phyloP scores from a whole-genome alignment of 2,329 filamentous ascomycete genomes.

The Microdochium paspali region DNA sequence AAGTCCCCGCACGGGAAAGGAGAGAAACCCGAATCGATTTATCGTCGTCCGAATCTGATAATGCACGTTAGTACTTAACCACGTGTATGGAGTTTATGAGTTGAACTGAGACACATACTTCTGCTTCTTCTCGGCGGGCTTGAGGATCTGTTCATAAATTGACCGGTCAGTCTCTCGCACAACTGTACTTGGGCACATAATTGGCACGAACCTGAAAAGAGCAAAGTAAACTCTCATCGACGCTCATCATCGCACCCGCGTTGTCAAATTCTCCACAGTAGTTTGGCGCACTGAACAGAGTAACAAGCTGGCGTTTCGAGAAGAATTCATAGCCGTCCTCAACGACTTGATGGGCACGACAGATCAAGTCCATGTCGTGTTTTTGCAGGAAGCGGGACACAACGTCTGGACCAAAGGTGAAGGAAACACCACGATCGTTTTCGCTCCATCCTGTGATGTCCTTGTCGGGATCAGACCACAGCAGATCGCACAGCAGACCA shows the following conservation, averaged over 20 bases:
- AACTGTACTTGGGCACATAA: conserved; percentile 6
- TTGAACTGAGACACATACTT: conserved; percentile 87
- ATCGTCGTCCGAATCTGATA: conserved; percentile 96
- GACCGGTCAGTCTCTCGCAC: conserved; percentile 9
- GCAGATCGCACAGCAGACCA: conserved; percentile 89
- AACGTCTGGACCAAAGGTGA: conserved; percentile 96
- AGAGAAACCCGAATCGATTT: conserved; percentile 30
- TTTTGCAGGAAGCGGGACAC: conserved; percentile 97
- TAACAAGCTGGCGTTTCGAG: conserved; percentile 94
- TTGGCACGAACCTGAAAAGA: conserved; percentile 76
- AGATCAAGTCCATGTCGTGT: conserved; percentile 99
- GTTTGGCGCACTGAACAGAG: conserved; percentile 95
- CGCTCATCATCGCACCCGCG: conserved; percentile 99
- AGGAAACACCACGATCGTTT: conserved; percentile 96
- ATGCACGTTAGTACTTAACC: conserved; percentile 64
- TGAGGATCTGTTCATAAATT: conserved; percentile 64
- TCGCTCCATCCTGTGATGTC: conserved; percentile 99
- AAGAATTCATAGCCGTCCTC: conserved; percentile 99
- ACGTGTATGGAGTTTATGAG: conserved; percentile 54
- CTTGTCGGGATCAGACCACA: conserved; percentile 99
- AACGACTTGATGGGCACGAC: conserved; percentile 95
- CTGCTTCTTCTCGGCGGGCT: conserved; percentile 99
- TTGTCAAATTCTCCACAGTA: conserved; percentile 99
- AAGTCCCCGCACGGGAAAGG: neutral
- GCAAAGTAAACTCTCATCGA: conserved; percentile 95